phyloP scores from a whole-genome alignment of 331 rosid genomes.

The Arachis monticola region DNA sequence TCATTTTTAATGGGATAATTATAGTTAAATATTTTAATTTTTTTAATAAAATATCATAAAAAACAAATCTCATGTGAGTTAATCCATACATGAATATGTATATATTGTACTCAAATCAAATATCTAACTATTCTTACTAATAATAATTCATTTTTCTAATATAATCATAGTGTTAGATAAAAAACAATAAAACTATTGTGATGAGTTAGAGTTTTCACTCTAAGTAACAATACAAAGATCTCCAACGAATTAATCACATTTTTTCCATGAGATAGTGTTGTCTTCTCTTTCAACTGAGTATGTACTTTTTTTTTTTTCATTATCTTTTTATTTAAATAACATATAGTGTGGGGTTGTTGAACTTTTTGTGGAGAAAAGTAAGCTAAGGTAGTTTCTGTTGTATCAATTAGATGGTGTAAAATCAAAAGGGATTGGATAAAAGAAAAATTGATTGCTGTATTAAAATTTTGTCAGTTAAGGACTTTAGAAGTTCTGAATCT shows the following conservation, averaged over 20 bases:
- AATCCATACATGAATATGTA: background rate
- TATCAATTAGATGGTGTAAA: background rate
- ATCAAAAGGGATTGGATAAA: constrained; percentile 22
- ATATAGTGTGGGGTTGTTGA: background rate
- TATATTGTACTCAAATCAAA: too few species aligned
- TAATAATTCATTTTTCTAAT: background rate
- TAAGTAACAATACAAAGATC: background rate
- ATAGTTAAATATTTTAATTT: too few species aligned
- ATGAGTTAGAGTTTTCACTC: background rate
- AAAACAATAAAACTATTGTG: background rate
- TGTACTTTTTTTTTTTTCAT: background rate
- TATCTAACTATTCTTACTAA: too few species aligned
- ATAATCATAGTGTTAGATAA: background rate
- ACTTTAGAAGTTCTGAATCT: constrained; percentile 65
- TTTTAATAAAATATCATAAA: too few species aligned
- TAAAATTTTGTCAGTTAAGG: constrained; percentile 54
- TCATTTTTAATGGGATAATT: too few species aligned
- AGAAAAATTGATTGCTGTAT: too few species aligned
- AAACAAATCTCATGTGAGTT: background rate
- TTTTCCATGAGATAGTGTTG: background rate
- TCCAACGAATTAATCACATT: background rate
- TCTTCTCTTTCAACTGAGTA: constrained; percentile 8
- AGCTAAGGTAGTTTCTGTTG: background rate
- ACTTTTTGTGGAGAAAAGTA: constrained; percentile 7
- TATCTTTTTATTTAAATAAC: background rate